Base-by-base conservation (phyloP, 768 basidiomycete genomes). In the Hygrocybe punicea region DNA sequence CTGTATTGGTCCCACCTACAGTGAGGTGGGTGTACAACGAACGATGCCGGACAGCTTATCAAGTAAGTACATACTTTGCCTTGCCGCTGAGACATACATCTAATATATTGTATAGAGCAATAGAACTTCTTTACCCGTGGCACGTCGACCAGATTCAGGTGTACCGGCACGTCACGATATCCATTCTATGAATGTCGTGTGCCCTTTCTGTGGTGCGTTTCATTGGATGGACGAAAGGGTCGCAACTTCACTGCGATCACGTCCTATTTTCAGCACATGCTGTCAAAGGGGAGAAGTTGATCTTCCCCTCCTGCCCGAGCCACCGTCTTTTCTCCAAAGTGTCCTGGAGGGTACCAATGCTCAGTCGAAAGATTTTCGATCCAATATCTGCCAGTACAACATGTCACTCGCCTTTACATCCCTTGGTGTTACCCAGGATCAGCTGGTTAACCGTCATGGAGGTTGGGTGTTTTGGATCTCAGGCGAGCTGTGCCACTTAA, bases 401-500 rank as follows among this genome's bases (percentile, higher is more conserved):
- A 53, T 61, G 29, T 70, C 77, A 1, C 63, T 78, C 46, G 69
- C 74, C 4, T 78, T 77, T 58, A 76, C 75, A 0, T 78, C 77
- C 2, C 47, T 77, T 1, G 70, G 69, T 14, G 73, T 71, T 8
- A 58, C 62, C 1, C 53, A 72, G 19, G 73, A 77, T 51, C 54
- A 67, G 11, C 45, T 49, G n/a, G n/a, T n/a, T n/a, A n/a, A n/a
- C n/a, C n/a, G n/a, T n/a, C n/a, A n/a, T n/a, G n/a, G n/a, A n/a
- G 2, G 46, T 7, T 67, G 60, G 17, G 51, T 61, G 6, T 72
- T 70, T 55, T 36, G 47, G 4, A 65, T 75, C 21, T 68, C 69
- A 55, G 71, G 70, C 0, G 44, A 63, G n/a, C 67, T 76, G 0
- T 66, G 65, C 48, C 74, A 78, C 62, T 57, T 59, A 0, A 62